These are phyloP conservation scores for Daldinia eschscholtzii DNA, from an alignment of 2,329 filamentous ascomycete species.

Conservation along the genomic window DNA sequence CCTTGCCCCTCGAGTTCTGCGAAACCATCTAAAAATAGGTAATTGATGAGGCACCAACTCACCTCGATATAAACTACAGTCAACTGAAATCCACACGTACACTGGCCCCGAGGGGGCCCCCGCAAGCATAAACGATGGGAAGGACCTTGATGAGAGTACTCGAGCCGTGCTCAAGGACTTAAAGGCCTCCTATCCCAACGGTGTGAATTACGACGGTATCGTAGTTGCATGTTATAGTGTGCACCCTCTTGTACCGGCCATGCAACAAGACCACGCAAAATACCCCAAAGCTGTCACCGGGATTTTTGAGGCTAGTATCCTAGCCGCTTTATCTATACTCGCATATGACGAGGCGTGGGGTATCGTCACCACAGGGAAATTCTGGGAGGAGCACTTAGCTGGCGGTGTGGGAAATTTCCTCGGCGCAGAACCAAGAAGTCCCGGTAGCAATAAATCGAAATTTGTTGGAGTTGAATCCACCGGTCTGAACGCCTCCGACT, in stretches of 20 bases:
- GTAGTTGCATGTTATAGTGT: slow-evolving; percentile 90
- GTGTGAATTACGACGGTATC: slow-evolving; percentile 74
- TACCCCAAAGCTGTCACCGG: slow-evolving; percentile 70
- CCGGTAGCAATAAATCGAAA: slow-evolving; percentile 52
- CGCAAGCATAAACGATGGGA: slow-evolving; percentile 81
- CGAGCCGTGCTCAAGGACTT: slow-evolving; percentile 71
- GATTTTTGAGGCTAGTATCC: slow-evolving; percentile 88
- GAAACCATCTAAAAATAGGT: not conserved
- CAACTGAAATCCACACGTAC: slow-evolving; percentile 69
- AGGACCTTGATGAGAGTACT: slow-evolving; percentile 74
- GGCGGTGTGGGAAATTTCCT: slow-evolving; percentile 75
- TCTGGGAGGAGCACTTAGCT: slow-evolving; percentile 81
- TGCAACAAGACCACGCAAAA: slow-evolving; percentile 58
- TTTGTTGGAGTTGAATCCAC: slow-evolving; percentile 89
- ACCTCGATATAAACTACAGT: slow-evolving; percentile 56
- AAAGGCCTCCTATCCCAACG: slow-evolving; percentile 45
- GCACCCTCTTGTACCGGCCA: slow-evolving; percentile 77
- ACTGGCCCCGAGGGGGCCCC: slow-evolving; percentile 74
- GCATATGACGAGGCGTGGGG: slow-evolving; percentile 71
- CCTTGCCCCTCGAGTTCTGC: not conserved
- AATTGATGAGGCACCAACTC: not conserved
- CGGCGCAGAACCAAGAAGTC: slow-evolving; percentile 58
- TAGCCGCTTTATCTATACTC: slow-evolving; percentile 70
- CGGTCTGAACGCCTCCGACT: slow-evolving; percentile 81
- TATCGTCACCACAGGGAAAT: slow-evolving; percentile 87